Percentiles rank a stretch among this genome's conserved stretches.
Conservation (phyloP, 129 eudicot genomes). For the Artemisia argyi region DNA sequence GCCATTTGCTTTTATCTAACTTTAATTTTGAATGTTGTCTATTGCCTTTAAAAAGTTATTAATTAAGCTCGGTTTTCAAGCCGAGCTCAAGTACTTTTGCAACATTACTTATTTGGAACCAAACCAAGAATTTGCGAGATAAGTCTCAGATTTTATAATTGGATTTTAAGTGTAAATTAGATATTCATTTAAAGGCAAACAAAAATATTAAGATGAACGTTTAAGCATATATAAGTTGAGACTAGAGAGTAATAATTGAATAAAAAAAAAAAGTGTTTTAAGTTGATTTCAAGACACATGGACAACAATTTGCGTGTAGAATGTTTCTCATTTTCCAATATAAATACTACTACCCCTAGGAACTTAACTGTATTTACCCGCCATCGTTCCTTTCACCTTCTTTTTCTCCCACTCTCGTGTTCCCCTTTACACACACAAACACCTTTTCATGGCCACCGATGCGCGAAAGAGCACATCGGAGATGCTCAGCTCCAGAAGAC, state of each 20-base stretch:
- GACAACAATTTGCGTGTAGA: conserved; percentile 9
- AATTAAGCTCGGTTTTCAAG: too few species aligned
- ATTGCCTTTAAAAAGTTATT: too few species aligned
- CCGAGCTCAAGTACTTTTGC: too few species aligned
- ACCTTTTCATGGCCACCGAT: conserved; percentile 31
- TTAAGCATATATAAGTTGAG: background rate
- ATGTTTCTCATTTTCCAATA: conserved; percentile 26
- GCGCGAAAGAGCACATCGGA: conserved; percentile 39
- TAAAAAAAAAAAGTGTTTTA: background rate
- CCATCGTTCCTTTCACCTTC: conserved; percentile 37
- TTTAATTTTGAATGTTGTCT: too few species aligned
- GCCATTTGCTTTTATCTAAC: too few species aligned
- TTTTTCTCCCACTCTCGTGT: conserved; percentile 24
- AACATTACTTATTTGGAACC: too few species aligned
- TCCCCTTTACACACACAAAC: conserved; percentile 2
- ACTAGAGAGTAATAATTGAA: background rate
- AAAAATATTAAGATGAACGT: too few species aligned
- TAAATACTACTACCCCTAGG: background rate
- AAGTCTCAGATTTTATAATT: too few species aligned
- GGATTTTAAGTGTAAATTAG: too few species aligned
- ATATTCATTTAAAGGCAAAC: too few species aligned
- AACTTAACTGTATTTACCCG: conserved; percentile 37
- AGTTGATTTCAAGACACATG: background rate
- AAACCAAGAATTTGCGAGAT: too few species aligned
- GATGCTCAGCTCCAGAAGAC: conserved; percentile 35